phyloP scores from a whole-genome alignment of 176 grass and related monocot species.

The Eleusine indica region DNA sequence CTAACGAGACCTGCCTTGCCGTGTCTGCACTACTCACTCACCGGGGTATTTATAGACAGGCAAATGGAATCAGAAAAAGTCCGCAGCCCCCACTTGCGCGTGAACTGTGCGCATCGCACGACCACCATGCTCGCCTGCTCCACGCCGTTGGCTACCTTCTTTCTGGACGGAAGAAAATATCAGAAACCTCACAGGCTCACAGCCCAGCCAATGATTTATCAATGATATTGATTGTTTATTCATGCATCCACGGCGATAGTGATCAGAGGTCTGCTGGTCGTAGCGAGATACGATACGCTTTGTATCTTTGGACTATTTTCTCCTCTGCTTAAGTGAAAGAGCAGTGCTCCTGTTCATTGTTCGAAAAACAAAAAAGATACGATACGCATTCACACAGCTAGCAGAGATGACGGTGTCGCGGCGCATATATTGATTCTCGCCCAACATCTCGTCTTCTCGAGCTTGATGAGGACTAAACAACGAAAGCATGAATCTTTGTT shows the following conservation, averaged over 20 bases:
- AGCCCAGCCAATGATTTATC: not conserved
- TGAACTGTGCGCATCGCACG: conserved; percentile 23
- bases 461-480: conserved; percentile 13
- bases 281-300: conserved; percentile 9
- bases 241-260: not conserved
- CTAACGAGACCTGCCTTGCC: not conserved
- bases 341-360: too few relatives aligned
- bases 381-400: not conserved
- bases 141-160: conserved; percentile 10
- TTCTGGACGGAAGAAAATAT: conserved; percentile 18
- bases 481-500: not conserved
- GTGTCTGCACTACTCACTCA: conserved; percentile 36
- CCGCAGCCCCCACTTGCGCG: conserved; percentile 22
- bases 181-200: not conserved
- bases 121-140: conserved; percentile 17
- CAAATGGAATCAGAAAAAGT: conserved; percentile 51
- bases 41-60: conserved; percentile 52
- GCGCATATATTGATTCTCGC: not conserved
- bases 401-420: conserved; percentile 12
- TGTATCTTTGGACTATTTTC: too few relatives aligned
- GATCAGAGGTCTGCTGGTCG: not conserved
- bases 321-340: too few relatives aligned
- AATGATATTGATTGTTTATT: not conserved
- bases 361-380: too few relatives aligned
- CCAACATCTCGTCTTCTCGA: not conserved